Conservation (phyloP, 2,329 filamentous ascomycete species). For the Sporothrix brasiliensis region DNA sequence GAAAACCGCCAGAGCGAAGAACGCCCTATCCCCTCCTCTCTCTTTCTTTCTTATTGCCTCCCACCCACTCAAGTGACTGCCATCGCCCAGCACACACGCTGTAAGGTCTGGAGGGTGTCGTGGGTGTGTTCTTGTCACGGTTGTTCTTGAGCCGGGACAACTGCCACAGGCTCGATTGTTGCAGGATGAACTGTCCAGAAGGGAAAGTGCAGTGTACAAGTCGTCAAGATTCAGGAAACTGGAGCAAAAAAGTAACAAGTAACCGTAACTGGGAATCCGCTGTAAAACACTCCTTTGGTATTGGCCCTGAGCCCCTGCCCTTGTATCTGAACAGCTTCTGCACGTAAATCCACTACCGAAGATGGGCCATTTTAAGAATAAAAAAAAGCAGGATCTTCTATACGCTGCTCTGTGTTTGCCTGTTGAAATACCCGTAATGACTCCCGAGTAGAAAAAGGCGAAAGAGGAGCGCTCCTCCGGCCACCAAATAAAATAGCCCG, state of each 20-base stretch:
- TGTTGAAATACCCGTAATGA: background rate
- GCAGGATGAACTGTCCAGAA: conserved; percentile 17
- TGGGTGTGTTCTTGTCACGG: background rate
- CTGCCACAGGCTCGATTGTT: conserved; percentile 32
- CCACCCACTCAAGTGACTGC: background rate
- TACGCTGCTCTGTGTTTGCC: background rate
- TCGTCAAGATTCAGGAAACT: background rate
- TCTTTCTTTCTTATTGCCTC: background rate
- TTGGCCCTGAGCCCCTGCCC: background rate
- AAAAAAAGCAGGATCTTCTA: background rate
- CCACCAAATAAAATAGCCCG: background rate
- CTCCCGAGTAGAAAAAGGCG: background rate
- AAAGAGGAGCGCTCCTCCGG: background rate
- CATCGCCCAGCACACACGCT: conserved; percentile 14
- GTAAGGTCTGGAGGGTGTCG: background rate
- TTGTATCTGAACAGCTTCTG: background rate
- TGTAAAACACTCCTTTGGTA: background rate
- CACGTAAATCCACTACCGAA: background rate
- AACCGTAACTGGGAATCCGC: background rate
- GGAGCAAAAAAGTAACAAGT: background rate
- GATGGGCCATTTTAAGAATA: background rate
- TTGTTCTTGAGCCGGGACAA: background rate
- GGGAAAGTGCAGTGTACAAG: background rate
- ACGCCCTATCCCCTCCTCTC: background rate
- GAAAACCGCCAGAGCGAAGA: background rate